These are phyloP conservation scores for Taiozyma sp. DNA, from an alignment of 1,139 yeast genomes.

Conservation along the genomic window DNA sequence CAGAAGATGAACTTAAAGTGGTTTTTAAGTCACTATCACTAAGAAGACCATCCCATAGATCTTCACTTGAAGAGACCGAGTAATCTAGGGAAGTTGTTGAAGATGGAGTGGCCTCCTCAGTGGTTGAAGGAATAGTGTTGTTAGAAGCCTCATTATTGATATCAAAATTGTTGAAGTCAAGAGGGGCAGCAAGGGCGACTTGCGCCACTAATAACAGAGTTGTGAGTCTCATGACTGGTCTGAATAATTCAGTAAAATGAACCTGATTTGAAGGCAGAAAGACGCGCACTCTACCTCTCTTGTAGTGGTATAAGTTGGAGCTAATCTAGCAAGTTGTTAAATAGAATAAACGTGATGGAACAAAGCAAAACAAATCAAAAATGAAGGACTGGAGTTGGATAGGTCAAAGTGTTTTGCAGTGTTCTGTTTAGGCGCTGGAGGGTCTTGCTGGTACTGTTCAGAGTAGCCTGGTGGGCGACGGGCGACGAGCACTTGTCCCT, in stretches of 20 bases:
- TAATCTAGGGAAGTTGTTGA: neutral
- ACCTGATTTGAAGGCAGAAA: neutral
- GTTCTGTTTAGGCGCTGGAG: neutral
- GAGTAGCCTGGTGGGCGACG: neutral
- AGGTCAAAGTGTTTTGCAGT: neutral
- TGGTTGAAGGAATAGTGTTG: neutral
- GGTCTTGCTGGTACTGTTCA: neutral
- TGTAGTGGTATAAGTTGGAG: neutral
- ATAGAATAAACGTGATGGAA: neutral
- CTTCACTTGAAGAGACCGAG: neutral
- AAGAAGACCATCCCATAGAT: neutral
- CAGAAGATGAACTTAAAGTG: neutral
- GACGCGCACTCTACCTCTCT: neutral
- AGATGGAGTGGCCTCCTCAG: neutral
- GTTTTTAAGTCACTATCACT: neutral
- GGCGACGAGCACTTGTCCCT: neutral
- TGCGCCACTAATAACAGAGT: conserved; percentile 14
- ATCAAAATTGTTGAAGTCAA: conserved; percentile 6
- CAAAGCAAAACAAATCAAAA: neutral
- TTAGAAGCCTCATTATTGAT: neutral
- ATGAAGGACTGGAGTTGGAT: conserved; percentile 8
- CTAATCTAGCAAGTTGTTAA: neutral
- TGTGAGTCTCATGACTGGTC: conserved; percentile 9
- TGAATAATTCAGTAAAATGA: neutral
- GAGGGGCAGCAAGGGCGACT: conserved; percentile 14